Percentiles rank a stretch among this genome's conserved stretches.
These are phyloP conservation scores for Kodamaea hsintzibuensis DNA, from an alignment of 805 yeast genomes.

Conservation along the genomic window DNA sequence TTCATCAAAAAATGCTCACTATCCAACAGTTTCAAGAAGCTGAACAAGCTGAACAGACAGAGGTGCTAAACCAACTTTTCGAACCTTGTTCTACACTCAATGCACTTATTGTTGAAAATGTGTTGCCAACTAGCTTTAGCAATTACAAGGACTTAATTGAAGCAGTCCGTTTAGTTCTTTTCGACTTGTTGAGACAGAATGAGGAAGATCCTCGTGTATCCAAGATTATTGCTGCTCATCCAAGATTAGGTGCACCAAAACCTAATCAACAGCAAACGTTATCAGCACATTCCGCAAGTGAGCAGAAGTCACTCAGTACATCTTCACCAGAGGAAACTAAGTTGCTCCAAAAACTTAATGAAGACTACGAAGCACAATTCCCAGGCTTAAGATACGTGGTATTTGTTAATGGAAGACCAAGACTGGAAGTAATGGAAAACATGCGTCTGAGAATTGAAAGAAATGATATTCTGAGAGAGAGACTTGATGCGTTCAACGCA, in stretches of 20 bases:
- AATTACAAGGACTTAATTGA: conserved; percentile 46
- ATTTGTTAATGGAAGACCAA: conserved; percentile 81
- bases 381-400: conserved; percentile 82
- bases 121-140: conserved; percentile 20
- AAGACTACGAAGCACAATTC: conserved; percentile 57
- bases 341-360: conserved; percentile 55
- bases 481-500: conserved; percentile 70
- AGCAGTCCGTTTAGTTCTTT: conserved; percentile 38
- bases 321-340: conserved; percentile 50
- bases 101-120: conserved; percentile 29
- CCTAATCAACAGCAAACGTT: conserved; percentile 32
- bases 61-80: conserved; percentile 48
- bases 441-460: conserved; percentile 45
- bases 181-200: conserved; percentile 27
- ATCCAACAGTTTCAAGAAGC: neutral
- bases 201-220: conserved; percentile 30
- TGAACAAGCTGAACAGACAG: neutral
- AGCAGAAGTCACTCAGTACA: conserved; percentile 64
- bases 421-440: conserved; percentile 55
- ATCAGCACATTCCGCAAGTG: conserved; percentile 65
- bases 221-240: conserved; percentile 85
- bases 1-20: neutral
- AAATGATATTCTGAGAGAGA: conserved; percentile 56
- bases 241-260: conserved; percentile 63
- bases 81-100: conserved; percentile 59